Base-by-base conservation (phyloP, 176 grass and related monocot genomes). In the Thinopyrum elongatum region DNA sequence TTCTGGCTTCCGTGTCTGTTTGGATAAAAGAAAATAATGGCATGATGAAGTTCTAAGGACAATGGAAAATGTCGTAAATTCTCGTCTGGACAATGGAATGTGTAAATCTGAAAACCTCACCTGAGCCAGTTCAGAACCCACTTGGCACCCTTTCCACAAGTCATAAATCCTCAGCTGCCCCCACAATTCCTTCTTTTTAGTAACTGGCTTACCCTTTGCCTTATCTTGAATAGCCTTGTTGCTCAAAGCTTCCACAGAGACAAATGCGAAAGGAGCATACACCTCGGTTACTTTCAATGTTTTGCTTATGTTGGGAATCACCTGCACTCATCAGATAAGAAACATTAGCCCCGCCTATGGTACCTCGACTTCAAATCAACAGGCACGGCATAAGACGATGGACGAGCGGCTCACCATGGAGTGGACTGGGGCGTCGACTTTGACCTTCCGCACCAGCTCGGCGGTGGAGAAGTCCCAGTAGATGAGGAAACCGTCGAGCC, bases 1-100 rank as follows among this genome's bases (percentile, higher is more conserved):
- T 79, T 90, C 90, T 10, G 94, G 94, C 29, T 93, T 94, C 4
- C 7, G 85, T 2, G 94, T 99, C 97, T 99, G 90, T 91, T 82
- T 31, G 74, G 62, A 78, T n/a, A 6, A 38, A 67, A 31, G 33
- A 2, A 70, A 87, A 27, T 29, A 81, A 25, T 14, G 3, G 1
- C n/a, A 0, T 1, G 1, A 27, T 21, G 23, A 84, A 76, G 61
- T 53, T 80, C 69, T 7, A 14, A 3, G 6, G 7, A 39, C 0
- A 39, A n/a, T n/a, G n/a, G 17, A 67, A 62, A 63, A 5, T 7
- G 74, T 5, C 46, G 22, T 72, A 38, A 28, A 10, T 6, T 30
- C 7, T 51, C 72, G 62, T 27, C 22, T 4, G 44, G 8, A 47
- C 34, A 77, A 61, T 15, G 63, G 16, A 81, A 81, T 41, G 34